Evolutionary conservation across 495 filamentous ascomycete genomes (phyloP), one percentile per base, ranked within the genome.

Genomic region (Glonium stellatum): DNA sequence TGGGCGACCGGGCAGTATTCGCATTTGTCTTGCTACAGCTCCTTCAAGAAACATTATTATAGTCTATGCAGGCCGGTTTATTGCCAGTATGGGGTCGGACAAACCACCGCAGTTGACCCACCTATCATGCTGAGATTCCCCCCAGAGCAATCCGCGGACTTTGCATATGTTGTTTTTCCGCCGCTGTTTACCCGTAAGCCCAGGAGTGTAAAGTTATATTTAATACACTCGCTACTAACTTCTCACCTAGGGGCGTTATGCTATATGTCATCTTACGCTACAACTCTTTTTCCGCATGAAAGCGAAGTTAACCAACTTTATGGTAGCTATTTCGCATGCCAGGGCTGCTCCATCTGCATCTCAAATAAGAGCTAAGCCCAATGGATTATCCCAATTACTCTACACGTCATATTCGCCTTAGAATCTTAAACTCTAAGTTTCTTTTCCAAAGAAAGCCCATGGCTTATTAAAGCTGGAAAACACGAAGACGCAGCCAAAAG

Each of bases 401-500:
- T 88, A 22, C 86, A 90, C 58, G 80, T 90, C 71, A 86, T 88
- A 31, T 89, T 89, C 64, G 84, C 86, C 5, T 81, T 0, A 70
- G 89, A 21, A 85, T 89, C 67, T 78, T 86, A 63, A 56, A 80
- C 54, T 2, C 75, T 87, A 34, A 81, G 82, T 3, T 82, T 89
- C 68, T 73, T 86, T 53, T 80, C 85, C 41, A 78, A 78, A 55
- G 86, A 89, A 67, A 80, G 79, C 50, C 82, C 84, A 1, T 83
- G 73, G 63, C 73, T 85, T 21, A 73, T 81, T 68, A 80, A 82
- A 71, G 65, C 71, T 9, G 78, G 77, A 12, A 70, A 78, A 15
- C 63, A 75, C 18, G 76, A 80, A 9, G 56, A 77, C 31, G 79
- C 81, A 0, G 54, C 76, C 0, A 58, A 65, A 10, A 78, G 64